phyloP scores from a whole-genome alignment of 345 rosid species.

The Zanthoxylum bungeanum region DNA sequence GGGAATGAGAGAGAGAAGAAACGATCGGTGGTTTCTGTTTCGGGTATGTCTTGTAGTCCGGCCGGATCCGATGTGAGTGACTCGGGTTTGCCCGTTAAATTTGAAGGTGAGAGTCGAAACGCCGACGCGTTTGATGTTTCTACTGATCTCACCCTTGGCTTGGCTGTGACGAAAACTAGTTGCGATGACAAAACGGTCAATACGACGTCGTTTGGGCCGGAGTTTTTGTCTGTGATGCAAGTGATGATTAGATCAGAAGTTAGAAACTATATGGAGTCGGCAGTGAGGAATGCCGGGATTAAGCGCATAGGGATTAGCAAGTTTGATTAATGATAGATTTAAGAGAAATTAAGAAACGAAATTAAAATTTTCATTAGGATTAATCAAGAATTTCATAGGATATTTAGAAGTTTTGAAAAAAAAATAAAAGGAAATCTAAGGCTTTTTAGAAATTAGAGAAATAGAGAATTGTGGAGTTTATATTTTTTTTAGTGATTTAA shows the following conservation, averaged over 20 bases:
- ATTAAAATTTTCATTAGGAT: too few relatives aligned
- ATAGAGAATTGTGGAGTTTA: too few relatives aligned
- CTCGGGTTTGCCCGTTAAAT: slow-evolving; percentile 20
- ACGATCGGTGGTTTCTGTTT: background rate
- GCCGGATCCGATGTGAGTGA: slow-evolving; percentile 44
- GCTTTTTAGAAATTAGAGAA: background rate
- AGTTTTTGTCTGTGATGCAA: slow-evolving; percentile 38
- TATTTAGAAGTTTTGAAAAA: too few relatives aligned
- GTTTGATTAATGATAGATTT: too few relatives aligned
- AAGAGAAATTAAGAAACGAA: too few relatives aligned
- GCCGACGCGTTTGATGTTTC: slow-evolving; percentile 20
- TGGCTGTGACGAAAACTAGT: slow-evolving; percentile 22
- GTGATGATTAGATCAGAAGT: slow-evolving; percentile 53
- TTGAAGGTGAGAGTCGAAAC: background rate
- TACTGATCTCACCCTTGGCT: slow-evolving; percentile 38
- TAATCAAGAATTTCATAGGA: too few relatives aligned
- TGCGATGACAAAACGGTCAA: background rate
- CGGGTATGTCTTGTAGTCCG: slow-evolving; percentile 11
- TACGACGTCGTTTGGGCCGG: slow-evolving; percentile 26
- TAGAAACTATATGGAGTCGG: slow-evolving; percentile 36
- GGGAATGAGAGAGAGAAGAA: background rate
- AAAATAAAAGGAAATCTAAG: background rate
- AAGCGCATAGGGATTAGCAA: slow-evolving; percentile 30
- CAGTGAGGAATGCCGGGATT: slow-evolving; percentile 26
- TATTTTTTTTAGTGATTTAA: too few relatives aligned